Evolutionary conservation across 2,329 filamentous ascomycete genomes (phyloP).

Genomic region (Aspergillus glaucus): DNA sequence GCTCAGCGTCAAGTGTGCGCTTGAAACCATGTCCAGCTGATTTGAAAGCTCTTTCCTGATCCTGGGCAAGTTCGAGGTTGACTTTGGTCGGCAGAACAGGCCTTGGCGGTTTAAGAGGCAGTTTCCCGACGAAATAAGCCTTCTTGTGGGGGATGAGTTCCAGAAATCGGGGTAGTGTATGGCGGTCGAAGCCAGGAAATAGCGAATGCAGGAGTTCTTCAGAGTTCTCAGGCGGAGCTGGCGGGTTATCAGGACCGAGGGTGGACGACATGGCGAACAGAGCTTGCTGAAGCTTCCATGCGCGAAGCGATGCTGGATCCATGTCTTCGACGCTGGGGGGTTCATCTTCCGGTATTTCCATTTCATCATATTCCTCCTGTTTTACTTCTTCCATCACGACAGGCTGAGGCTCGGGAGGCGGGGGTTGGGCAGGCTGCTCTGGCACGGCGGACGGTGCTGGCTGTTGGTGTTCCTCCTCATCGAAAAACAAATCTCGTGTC

Average conservation of each 20-base stretch:
- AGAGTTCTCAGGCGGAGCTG: slow-evolving; percentile 64
- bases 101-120: slow-evolving; percentile 71
- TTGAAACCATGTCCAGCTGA: slow-evolving; percentile 59
- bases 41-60: slow-evolving; percentile 80
- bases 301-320: slow-evolving; percentile 36
- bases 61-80: slow-evolving; percentile 74
- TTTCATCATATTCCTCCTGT: slow-evolving; percentile 18
- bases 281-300: slow-evolving; percentile 42
- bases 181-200: slow-evolving; percentile 74
- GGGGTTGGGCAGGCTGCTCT: slow-evolving; percentile 13
- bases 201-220: slow-evolving; percentile 71
- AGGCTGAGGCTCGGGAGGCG: slow-evolving; percentile 13
- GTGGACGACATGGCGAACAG: slow-evolving; percentile 40
- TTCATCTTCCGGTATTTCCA: slow-evolving; percentile 21
- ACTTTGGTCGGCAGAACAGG: slow-evolving; percentile 80
- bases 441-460: slow-evolving; percentile 5
- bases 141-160: slow-evolving; percentile 76
- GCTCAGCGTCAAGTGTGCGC: slow-evolving; percentile 46
- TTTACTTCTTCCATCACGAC: slow-evolving; percentile 13
- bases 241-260: slow-evolving; percentile 52
- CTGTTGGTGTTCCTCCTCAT: slow-evolving; percentile 22
- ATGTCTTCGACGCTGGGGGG: slow-evolving; percentile 20
- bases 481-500: slow-evolving; percentile 27
- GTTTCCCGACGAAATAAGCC: slow-evolving; percentile 71
- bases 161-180: slow-evolving; percentile 70